phyloP scores from a whole-genome alignment of 257 asterid genomes.

The Verbena officinalis region DNA sequence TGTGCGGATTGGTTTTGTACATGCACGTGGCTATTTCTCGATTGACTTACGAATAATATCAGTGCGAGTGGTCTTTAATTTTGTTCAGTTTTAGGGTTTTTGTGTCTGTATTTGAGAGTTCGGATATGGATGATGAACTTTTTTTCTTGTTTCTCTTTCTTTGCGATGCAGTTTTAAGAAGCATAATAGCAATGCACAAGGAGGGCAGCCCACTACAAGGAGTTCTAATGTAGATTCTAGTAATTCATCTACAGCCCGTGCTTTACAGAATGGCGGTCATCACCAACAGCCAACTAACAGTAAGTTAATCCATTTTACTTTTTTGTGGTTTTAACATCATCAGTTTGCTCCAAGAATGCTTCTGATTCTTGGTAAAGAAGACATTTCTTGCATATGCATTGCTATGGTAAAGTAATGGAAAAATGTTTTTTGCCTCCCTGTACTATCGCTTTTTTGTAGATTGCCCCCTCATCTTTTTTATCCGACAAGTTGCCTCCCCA shows the following conservation, averaged over 20 bases:
- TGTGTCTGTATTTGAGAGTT: not conserved
- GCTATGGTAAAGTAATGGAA: no score
- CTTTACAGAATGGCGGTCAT: conserved; percentile 55
- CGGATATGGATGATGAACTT: not conserved
- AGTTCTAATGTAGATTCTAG: conserved; percentile 42
- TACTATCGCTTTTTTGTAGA: no score
- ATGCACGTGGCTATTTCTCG: not conserved
- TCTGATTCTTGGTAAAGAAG: conserved; percentile 1
- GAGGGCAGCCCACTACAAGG: conserved; percentile 53
- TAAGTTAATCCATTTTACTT: conserved; percentile 20
- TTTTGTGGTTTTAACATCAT: not conserved
- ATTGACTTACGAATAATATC: conserved; percentile 16
- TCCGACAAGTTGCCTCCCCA: no score
- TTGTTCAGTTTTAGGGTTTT: no score
- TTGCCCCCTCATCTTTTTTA: no score
- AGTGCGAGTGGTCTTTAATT: not conserved
- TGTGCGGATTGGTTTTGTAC: not conserved
- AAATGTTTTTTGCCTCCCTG: no score
- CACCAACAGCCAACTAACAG: conserved; percentile 36
- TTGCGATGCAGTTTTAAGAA: conserved; percentile 50
- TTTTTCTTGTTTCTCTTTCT: not conserved
- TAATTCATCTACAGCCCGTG: conserved; percentile 33
- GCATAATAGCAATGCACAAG: conserved; percentile 59
- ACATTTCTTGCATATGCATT: not conserved
- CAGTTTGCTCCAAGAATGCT: not conserved